Evolutionary conservation across 2,329 filamentous ascomycete species (phyloP), one percentile per base, ranked within the genome.

Genomic region (Aspergillus jensenii): DNA sequence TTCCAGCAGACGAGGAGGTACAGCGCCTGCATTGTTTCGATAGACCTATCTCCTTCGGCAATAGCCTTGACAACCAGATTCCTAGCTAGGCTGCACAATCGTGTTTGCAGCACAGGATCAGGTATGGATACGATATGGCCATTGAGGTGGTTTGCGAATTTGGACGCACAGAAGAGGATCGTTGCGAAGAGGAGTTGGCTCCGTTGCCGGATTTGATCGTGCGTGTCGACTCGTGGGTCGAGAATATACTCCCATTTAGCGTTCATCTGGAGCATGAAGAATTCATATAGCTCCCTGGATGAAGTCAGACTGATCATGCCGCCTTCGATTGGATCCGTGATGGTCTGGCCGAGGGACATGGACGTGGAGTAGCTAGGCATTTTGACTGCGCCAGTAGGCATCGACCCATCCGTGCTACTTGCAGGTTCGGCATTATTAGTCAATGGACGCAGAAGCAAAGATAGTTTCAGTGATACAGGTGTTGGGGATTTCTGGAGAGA

Each of bases 1-100:
- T 55, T 55, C 52, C 52, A 55, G 52, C 52, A 55, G n/a, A 45
- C 52, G 15, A 55, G 52, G 15, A 55, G 47, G 43, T 55, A 55
- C 12, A 55, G 27, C 1, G 52, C 52, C 37, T 55, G 52, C 43
- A 55, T 47, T 25, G 52, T 55, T 41, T 55, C 52, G 17, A 55
- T 47, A 4, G 52, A 37, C 19, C 52, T 14, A 31, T 55, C 31
- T 2, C 52, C 52, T 43, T 55, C 41, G 14, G 52, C 52, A 23
- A 55, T 27, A 9, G 27, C 17, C 25, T 15, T 19, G 33, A 55
- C 43, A 14, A 55, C 52, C 12, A 47, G 41, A 9, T 55, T 55
- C 14, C 52, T 23, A 21, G 52, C 43, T 1, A 46, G 25, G 23
- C 44, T 31, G 44, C 44, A 46, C 3, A 46, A 17, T 17, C 44